Evolutionary conservation across 2,329 filamentous ascomycete species (phyloP), one percentile per base, ranked within the genome.

Genomic region (Pezicula rhizophila): DNA sequence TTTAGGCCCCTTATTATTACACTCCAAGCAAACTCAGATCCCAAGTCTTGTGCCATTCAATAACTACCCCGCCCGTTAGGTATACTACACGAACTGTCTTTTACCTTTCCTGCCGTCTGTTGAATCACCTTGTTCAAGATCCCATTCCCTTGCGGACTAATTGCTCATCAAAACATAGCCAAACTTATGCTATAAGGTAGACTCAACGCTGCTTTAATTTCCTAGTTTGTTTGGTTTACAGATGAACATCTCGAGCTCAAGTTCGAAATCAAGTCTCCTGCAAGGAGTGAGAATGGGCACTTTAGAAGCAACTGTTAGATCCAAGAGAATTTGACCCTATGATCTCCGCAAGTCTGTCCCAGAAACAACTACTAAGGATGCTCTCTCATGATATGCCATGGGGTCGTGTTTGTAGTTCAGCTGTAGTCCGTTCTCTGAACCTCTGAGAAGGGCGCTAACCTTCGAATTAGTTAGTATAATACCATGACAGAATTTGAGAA

Each of bases 361-460:
- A 1, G 85, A 88, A 6, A 87, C 74, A 0, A 89, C 82, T 11
- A 91, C 75, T 20, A 83, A 87, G 2, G 85, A 89, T 1, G 86
- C 80, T 46, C 87, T 78, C 2, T 87, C 85, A 63, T 91, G 86
- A 60, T 92, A 92, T 11, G 81, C 87, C 7, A 91, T 84, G 0
- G 87, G 87, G 1, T 91, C 70, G 58, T 89, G 33, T 35, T 11
- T 11, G n/a, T 35, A 35, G n/a, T 35, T 35, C n/a, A n/a, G 3
- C n/a, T 11, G 2, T 35, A 35, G n/a, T 35, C n/a, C n/a, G 4
- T 11, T n/a, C 11, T 35, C 33, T 11, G 10, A 35, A 35, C 10
- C 33, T n/a, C n/a, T 11, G 33, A 35, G 3, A n/a, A 18, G 18
- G 18, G 3, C 18, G 18, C 18, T 18, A 18, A 18, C 18, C 18